Conservation (phyloP, 1,139 yeast species). For the Suhomyces terraborum region DNA sequence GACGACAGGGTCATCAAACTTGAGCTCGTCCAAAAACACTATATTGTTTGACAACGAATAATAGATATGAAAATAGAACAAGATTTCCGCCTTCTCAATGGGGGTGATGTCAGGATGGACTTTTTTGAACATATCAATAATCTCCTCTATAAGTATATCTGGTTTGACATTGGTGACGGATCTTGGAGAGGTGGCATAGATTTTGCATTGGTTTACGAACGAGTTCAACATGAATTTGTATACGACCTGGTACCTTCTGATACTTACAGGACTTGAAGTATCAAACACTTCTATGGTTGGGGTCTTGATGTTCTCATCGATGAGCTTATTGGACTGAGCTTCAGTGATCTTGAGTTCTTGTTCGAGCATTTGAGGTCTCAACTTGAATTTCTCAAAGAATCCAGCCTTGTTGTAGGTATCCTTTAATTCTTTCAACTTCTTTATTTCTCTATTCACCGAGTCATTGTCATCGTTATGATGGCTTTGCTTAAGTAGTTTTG, state of each 20-base stretch:
- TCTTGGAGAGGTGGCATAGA: conserved; percentile 13
- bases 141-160: conserved; percentile 21
- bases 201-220: conserved; percentile 30
- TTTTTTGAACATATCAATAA: conserved; percentile 26
- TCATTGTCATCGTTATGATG: conserved; percentile 13
- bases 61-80: conserved; percentile 31
- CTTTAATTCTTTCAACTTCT: conserved; percentile 25
- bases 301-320: conserved; percentile 21
- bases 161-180: conserved; percentile 22
- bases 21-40: conserved; percentile 34
- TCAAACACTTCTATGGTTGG: conserved; percentile 26
- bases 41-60: conserved; percentile 35
- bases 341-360: conserved; percentile 30
- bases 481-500: conserved; percentile 2
- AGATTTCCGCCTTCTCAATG: conserved; percentile 31
- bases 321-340: conserved; percentile 25
- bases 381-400: conserved; percentile 29
- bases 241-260: conserved; percentile 23
- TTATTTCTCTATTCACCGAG: conserved; percentile 23
- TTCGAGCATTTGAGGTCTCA: conserved; percentile 27
- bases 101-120: conserved; percentile 25
- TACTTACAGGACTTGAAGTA: conserved; percentile 24
- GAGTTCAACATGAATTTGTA: conserved; percentile 30
- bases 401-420: conserved; percentile 28
- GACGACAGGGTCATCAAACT: conserved; percentile 29